Evolutionary conservation across 768 basidiomycete genomes (phyloP).

Genomic region (Antrodiella citrinella): DNA sequence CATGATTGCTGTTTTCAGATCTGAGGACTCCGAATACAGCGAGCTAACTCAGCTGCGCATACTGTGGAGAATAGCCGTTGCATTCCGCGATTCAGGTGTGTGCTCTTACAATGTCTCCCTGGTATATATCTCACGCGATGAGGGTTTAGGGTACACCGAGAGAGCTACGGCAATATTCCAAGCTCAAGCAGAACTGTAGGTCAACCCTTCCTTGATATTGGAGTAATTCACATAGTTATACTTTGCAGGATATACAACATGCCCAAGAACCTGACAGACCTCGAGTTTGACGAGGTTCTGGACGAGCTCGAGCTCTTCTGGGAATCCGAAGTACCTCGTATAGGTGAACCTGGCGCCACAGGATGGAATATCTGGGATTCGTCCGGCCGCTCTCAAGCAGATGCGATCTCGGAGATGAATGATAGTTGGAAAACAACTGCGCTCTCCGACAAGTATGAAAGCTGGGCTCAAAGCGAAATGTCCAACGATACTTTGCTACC

Average conservation of each 20-base stretch:
- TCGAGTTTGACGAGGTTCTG: conserved; percentile 40
- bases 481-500: conserved; percentile 42
- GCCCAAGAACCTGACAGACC: conserved; percentile 34
- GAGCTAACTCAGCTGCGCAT: conserved; percentile 44
- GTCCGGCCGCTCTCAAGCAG: conserved; percentile 30
- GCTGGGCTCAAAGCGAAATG: conserved; percentile 59
- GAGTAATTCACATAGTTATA: background rate
- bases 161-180: conserved; percentile 74
- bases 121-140: too few species aligned
- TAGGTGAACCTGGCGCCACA: conserved; percentile 55
- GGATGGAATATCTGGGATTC: conserved; percentile 66
- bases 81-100: conserved; percentile 60
- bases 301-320: conserved; percentile 71
- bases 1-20: conserved; percentile 32
- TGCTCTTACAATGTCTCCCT: too few species aligned
- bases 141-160: conserved; percentile 54
- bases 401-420: background rate
- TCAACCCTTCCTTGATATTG: conserved; percentile 1
- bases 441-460: conserved; percentile 49
- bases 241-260: conserved; percentile 46
- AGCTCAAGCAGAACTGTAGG: conserved; percentile 77
- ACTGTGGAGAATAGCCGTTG: conserved; percentile 64
- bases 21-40: background rate
- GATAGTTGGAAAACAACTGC: too few species aligned
- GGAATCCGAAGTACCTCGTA: conserved; percentile 75